Percentiles rank a stretch among this genome's conserved stretches.
Conservation (phyloP, 805 yeast species). For the Wickerhamomyces chaumierensis region DNA sequence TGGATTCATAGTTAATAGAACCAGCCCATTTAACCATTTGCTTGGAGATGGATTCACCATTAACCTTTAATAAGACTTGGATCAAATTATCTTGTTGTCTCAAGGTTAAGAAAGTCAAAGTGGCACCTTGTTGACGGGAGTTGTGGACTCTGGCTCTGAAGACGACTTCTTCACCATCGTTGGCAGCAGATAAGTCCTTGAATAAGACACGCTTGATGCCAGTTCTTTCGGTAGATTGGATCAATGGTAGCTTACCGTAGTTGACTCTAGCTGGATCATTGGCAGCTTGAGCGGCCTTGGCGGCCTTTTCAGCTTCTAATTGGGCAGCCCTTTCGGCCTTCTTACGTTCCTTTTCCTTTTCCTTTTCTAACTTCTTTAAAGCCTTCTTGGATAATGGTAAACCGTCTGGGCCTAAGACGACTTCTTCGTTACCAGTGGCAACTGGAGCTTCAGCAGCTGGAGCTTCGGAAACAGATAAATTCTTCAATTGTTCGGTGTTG, state of each 20-base stretch:
- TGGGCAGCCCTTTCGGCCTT: slow-evolving; percentile 89
- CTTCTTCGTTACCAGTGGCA: slow-evolving; percentile 22
- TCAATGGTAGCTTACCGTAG: slow-evolving; percentile 84
- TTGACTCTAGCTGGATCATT: slow-evolving; percentile 83
- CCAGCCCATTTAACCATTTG: slow-evolving; percentile 97
- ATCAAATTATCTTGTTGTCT: slow-evolving; percentile 81
- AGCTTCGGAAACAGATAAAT: slow-evolving; percentile 4
- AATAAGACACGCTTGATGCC: slow-evolving; percentile 54
- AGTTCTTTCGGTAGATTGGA: slow-evolving; percentile 66
- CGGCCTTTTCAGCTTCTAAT: slow-evolving; percentile 73
- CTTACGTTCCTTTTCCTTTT: slow-evolving; percentile 83
- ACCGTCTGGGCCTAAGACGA: slow-evolving; percentile 53
- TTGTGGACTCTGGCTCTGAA: slow-evolving; percentile 93
- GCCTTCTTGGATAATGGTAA: slow-evolving; percentile 89
- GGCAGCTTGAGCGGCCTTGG: slow-evolving; percentile 47
- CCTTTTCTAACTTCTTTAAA: slow-evolving; percentile 86
- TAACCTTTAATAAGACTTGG: slow-evolving; percentile 77
- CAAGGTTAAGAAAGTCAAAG: slow-evolving; percentile 79
- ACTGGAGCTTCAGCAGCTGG: slow-evolving; percentile 38
- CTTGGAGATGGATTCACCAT: slow-evolving; percentile 68
- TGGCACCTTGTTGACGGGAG: slow-evolving; percentile 91
- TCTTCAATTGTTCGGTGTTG: slow-evolving; percentile 7
- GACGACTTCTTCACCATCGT: slow-evolving; percentile 66
- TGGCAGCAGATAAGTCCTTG: slow-evolving; percentile 39
- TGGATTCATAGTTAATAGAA: slow-evolving; percentile 74